These are phyloP conservation scores for Penicillium coprophilum DNA, from an alignment of 495 filamentous ascomycete species.

Conservation along the genomic window DNA sequence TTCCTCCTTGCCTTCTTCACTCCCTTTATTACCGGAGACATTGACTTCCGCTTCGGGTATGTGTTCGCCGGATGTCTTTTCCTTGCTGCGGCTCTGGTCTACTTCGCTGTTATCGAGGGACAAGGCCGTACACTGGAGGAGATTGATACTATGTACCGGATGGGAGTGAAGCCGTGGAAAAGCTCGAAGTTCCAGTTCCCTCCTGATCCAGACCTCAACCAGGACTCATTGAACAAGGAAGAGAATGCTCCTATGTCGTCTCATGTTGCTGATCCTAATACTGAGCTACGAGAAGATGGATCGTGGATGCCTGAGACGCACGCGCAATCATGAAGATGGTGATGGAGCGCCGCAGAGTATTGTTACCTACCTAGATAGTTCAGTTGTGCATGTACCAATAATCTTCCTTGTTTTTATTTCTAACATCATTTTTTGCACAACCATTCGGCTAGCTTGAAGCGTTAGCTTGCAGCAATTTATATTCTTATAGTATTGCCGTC, in stretches of 20 bases:
- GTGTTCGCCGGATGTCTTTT: slow-evolving; percentile 73
- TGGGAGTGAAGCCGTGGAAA: slow-evolving; percentile 63
- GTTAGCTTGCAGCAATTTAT: not conserved
- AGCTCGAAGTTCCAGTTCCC: slow-evolving; percentile 50
- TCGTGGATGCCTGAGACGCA: slow-evolving; percentile 4
- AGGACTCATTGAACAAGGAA: slow-evolving; percentile 26
- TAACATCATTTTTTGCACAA: not conserved
- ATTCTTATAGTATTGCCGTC: not conserved
- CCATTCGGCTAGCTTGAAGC: not conserved
- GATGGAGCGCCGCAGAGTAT: not conserved
- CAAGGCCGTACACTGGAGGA: slow-evolving; percentile 69
- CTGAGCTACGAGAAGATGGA: slow-evolving; percentile 15
- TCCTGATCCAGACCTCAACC: slow-evolving; percentile 23
- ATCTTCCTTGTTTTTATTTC: not conserved
- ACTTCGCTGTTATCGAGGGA: slow-evolving; percentile 71
- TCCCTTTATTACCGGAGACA: slow-evolving; percentile 66
- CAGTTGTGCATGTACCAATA: not conserved
- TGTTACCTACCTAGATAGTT: not conserved
- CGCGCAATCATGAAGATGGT: not conserved
- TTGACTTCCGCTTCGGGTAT: slow-evolving; percentile 73
- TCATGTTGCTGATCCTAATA: slow-evolving; percentile 19
- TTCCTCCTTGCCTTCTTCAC: slow-evolving; percentile 82
- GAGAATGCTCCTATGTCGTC: slow-evolving; percentile 11
- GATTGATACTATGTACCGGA: slow-evolving; percentile 79
- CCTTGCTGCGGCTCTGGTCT: slow-evolving; percentile 60